A percentile compares a stretch with the other conserved stretches of the same genome.
Evolutionary conservation across 352 stramenopile species (phyloP).

Genomic region (Pythium chondricola): DNA sequence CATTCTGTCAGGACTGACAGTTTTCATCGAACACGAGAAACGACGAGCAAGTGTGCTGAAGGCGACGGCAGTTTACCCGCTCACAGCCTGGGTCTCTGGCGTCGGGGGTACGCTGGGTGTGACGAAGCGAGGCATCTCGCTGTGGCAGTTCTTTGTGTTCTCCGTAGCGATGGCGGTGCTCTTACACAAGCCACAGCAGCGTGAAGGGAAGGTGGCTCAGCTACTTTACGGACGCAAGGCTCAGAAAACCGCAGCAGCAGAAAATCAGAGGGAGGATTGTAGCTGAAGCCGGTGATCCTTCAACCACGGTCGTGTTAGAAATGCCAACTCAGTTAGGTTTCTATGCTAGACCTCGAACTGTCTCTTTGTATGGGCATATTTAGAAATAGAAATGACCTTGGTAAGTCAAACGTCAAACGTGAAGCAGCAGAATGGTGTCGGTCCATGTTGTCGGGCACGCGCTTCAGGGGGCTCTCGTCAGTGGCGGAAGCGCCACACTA

Average conservation of each 20-base stretch:
- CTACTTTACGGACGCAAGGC: too few species aligned
- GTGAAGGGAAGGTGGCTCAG: too few species aligned
- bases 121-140: constrained; percentile 17
- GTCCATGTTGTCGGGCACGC: constrained; percentile 30
- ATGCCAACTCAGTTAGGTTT: too few species aligned
- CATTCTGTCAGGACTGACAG: constrained; percentile 30
- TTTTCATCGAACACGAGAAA: constrained; percentile 49
- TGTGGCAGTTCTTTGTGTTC: constrained; percentile 47
- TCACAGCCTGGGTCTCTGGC: constrained; percentile 23
- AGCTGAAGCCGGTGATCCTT: too few species aligned
- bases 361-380: too few species aligned
- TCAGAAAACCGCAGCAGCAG: too few species aligned
- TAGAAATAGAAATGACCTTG: neutral
- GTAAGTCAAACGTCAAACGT: too few species aligned
- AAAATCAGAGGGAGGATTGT: too few species aligned
- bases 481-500: constrained; percentile 24
- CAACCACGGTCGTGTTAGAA: too few species aligned
- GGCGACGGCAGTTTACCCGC: constrained; percentile 52
- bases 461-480: constrained; percentile 26
- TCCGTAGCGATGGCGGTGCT: constrained; percentile 38
- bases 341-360: too few species aligned
- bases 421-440: too few species aligned
- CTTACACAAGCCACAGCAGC: constrained; percentile 34
- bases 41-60: constrained; percentile 63
- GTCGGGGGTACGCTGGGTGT: constrained; percentile 7